Percentiles rank a stretch among this genome's conserved stretches.
Conservation (phyloP, 805 yeast genomes). For the Hemisphaericaspora nanyangensis region DNA sequence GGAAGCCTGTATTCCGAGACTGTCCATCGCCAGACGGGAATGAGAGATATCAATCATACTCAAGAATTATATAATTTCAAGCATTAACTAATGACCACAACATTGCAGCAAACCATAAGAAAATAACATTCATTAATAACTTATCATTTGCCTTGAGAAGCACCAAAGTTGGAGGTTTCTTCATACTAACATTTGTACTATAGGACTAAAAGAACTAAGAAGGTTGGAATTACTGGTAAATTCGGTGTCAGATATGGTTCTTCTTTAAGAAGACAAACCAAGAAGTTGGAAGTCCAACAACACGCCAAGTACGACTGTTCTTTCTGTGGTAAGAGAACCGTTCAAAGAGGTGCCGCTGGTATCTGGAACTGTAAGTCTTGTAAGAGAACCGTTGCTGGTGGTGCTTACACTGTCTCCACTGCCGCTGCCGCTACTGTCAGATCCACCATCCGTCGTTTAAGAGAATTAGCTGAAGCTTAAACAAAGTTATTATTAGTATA, state of each 20-base stretch:
- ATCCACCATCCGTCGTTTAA: slow-evolving; percentile 99
- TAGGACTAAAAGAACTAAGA: slow-evolving; percentile 99
- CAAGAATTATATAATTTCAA: too few relatives aligned
- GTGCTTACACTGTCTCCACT: slow-evolving; percentile 99
- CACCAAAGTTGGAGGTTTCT: too few relatives aligned
- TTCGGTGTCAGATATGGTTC: slow-evolving; percentile 99
- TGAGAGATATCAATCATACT: too few relatives aligned
- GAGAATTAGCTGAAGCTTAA: slow-evolving; percentile 99
- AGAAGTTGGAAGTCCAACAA: slow-evolving; percentile 98
- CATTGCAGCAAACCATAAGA: too few relatives aligned
- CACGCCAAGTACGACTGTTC: slow-evolving; percentile 99
- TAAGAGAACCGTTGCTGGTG: slow-evolving; percentile 98
- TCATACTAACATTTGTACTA: slow-evolving; percentile 42
- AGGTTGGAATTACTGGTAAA: slow-evolving; percentile 99
- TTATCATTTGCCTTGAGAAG: too few relatives aligned
- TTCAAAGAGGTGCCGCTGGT: slow-evolving; percentile 97
- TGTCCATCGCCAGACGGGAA: too few relatives aligned
- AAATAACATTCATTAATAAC: too few relatives aligned
- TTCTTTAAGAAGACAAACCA: slow-evolving; percentile 98
- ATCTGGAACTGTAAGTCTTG: slow-evolving; percentile 98
- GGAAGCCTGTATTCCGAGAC: too few relatives aligned
- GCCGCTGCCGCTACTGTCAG: slow-evolving; percentile 99
- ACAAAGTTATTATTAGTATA: slow-evolving; percentile 5
- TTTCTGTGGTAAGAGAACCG: slow-evolving; percentile 99
- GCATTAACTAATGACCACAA: too few relatives aligned